Base-by-base conservation (phyloP, 1,284 basidiomycete species). In the Cutaneotrichosporon daszewskae region DNA sequence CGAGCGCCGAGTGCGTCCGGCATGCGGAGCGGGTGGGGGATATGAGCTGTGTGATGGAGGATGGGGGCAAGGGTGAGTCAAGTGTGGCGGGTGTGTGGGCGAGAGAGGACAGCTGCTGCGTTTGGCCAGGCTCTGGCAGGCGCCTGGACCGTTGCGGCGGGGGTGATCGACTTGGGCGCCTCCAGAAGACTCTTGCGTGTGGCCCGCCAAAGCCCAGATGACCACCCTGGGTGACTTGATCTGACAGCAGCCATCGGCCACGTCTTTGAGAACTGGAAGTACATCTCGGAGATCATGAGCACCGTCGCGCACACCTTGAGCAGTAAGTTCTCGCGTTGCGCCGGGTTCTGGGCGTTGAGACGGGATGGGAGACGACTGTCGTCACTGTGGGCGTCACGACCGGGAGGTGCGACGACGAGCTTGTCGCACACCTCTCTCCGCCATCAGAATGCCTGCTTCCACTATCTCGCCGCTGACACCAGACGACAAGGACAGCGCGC, bases 31-130 rank as follows among this genome's bases (percentile, higher is more conserved):
- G 63, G 45, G 39, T 72, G 13, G 63, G 63, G 9, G 62, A 62
- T 46, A 68, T 67, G 66, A 64, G 60, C 28, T 59, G 64, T 35
- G 57, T 69, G 41, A 71, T 72, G 68, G 69, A 68, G n/a, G 69
- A 72, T 54, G 69, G 69, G 5, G 69, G 69, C 0, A 62, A 68
- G 37, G 66, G 68, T 69, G 53, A 49, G 64, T 62, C 11, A 6
- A 5, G 13, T 5, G 19, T 0, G 2, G 7, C 28, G 20, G 37
- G 24, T 13, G 8, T 13, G 36, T 17, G 27, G 16, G 11, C 24
- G 22, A 24, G 36, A 24, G 4, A n/a, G 31, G 34, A 20, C 2
- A 34, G 14, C 3, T 14, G 4, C 3, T 17, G 10, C 20, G 33
- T 32, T 32, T 9, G 31, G 31, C 10, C n/a, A 32, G 7, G 18